Evolutionary conservation across 345 rosid genomes (phyloP), one percentile per base, ranked within the genome.

Genomic region (Moricandia arvensis): DNA sequence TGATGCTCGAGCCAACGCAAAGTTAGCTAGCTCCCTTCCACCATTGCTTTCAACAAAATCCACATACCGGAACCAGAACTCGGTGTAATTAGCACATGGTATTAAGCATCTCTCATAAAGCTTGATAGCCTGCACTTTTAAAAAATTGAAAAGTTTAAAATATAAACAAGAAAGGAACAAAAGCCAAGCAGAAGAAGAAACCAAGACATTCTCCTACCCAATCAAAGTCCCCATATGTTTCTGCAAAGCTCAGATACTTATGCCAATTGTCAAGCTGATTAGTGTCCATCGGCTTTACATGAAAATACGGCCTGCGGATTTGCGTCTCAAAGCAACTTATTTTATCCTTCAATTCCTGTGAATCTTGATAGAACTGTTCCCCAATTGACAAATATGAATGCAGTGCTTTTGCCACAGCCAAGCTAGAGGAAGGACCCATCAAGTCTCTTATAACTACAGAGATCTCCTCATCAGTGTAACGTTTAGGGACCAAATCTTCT

Each of bases 61-160:
- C 84, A 86, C 94, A 74, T 91, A 93, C 31, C 97, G 96, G 78
- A 93, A 85, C 98, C 98, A 93, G 66, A 91, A 88, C 80, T 90
- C 94, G 30, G 90, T 83, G 74, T 86, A 88, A 85, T 83, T 83
- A 59, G 96, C 94, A 59, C 97, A 92, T 55, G 98, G 93, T 77
- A 93, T 83, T 77, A 93, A 82, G 86, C 97, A 93, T 78, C 94
- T 85, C 87, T 90, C 97, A 35, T 88, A 91, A 64, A 93, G 92
- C 80, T 90, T 90, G 75, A 90, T 88, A 75, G 86, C 91, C 97
- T 93, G 81, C 63, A 71, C 66, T 16, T 29, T 30, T n/a, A n/a
- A 62, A 33, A 30, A 73, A 59, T 35, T 12, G 15, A 63, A 58
- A 57, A 37, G 27, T 60, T 51, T 69, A 65, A 51, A 2, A 66